phyloP scores from a whole-genome alignment of 371 early-diverging fungal species.

The Lichtheimia hyalospora region DNA sequence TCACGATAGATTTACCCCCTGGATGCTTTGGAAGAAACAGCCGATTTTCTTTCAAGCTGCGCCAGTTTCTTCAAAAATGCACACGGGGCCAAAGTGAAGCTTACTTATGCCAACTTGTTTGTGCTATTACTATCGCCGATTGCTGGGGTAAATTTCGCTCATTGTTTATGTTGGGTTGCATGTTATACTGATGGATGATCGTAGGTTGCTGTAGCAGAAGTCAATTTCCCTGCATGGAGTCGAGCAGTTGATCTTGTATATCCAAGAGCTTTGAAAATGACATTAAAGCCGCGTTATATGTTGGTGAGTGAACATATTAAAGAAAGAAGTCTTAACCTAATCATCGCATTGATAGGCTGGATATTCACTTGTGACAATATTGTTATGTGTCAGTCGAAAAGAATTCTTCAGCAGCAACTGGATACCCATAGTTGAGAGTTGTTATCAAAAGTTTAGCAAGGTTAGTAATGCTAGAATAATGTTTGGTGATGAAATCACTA shows the following conservation, averaged over 20 bases:
- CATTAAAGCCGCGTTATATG: constrained; percentile 78
- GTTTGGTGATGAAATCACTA: not conserved
- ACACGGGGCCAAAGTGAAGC: constrained; percentile 80
- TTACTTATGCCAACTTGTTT: constrained; percentile 89
- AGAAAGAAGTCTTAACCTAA: not conserved
- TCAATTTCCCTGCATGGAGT: constrained; percentile 91
- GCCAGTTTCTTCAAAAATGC: constrained; percentile 87
- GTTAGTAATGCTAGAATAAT: constrained; percentile 30
- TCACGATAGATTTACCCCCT: constrained; percentile 79
- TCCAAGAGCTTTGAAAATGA: constrained; percentile 90
- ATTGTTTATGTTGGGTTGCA: not conserved
- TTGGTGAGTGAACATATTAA: constrained; percentile 28
- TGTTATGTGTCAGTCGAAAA: constrained; percentile 85
- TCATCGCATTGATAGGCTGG: constrained; percentile 51
- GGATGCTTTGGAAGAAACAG: constrained; percentile 90
- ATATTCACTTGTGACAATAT: constrained; percentile 83
- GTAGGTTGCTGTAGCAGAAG: constrained; percentile 89
- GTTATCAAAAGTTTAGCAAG: constrained; percentile 76
- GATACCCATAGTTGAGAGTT: constrained; percentile 72
- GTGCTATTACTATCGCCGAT: constrained; percentile 89
- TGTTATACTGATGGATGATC: not conserved
- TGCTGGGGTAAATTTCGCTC: constrained; percentile 66
- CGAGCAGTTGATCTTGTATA: constrained; percentile 90
- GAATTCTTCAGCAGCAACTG: constrained; percentile 88
- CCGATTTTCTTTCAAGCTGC: constrained; percentile 86